phyloP scores from a whole-genome alignment of 2,329 filamentous ascomycete species.

The Penicillium sp. region DNA sequence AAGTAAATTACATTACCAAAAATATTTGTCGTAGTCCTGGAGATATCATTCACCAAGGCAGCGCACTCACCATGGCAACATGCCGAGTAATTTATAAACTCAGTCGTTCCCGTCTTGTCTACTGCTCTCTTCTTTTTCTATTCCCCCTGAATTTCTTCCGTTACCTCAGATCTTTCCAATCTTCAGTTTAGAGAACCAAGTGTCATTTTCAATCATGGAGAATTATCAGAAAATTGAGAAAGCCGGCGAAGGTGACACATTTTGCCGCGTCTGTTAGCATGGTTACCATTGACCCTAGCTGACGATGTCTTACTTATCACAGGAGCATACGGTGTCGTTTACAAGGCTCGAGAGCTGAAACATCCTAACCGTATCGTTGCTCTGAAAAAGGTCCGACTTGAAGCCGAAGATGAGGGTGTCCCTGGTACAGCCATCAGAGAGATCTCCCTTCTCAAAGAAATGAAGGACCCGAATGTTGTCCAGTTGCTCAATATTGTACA shows the following conservation, averaged over 20 bases:
- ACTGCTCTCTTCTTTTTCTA: neutral
- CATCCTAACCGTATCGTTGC: conserved; percentile 83
- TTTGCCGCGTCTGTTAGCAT: conserved; percentile 18
- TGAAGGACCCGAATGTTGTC: conserved; percentile 89
- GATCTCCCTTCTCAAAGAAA: conserved; percentile 90
- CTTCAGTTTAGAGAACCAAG: neutral
- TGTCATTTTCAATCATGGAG: conserved; percentile 63
- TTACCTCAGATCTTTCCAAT: neutral
- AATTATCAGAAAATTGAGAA: conserved; percentile 97
- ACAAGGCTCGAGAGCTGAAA: conserved; percentile 85
- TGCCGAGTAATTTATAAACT: neutral
- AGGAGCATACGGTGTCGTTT: conserved; percentile 95
- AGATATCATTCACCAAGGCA: neutral
- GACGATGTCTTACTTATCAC: conserved; percentile 6
- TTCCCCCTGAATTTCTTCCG: neutral
- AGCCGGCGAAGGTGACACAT: conserved; percentile 75
- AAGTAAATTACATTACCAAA: neutral
- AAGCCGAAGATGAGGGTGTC: conserved; percentile 91
- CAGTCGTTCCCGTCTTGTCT: neutral
- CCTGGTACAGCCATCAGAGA: conserved; percentile 91
- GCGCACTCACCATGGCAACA: neutral
- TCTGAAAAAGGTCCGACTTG: conserved; percentile 91
- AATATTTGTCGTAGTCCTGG: neutral
- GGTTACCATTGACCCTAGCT: conserved; percentile 28
- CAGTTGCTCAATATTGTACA: conserved; percentile 88